Evolutionary conservation across 2,329 filamentous ascomycete species (phyloP).

Genomic region (Macrophomina pseudophaseolina): DNA sequence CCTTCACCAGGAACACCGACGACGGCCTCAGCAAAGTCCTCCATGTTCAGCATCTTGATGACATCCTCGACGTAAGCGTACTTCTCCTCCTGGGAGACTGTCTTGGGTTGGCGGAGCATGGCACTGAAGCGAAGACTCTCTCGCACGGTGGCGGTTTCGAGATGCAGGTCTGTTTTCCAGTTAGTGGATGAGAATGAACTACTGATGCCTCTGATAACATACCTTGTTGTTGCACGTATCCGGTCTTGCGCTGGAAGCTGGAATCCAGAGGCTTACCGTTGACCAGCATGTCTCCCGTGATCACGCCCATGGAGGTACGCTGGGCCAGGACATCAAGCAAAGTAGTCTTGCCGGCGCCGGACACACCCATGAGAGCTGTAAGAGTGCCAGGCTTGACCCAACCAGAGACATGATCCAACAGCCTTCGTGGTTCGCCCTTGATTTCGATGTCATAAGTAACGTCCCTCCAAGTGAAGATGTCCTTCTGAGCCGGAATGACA

Average conservation of each 20-base stretch:
- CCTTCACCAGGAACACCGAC: constrained; percentile 67
- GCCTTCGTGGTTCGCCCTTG: constrained; percentile 56
- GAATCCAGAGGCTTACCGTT: constrained; percentile 74
- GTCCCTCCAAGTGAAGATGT: constrained; percentile 70
- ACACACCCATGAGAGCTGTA: constrained; percentile 51
- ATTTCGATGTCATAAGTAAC: constrained; percentile 65
- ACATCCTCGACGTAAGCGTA: constrained; percentile 67
- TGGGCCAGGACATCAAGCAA: constrained; percentile 44
- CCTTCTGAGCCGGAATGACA: background rate
- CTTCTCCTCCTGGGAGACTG: constrained; percentile 62
- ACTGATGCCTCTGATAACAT: constrained; percentile 37
- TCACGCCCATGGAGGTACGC: constrained; percentile 72
- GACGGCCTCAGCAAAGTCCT: constrained; percentile 68
- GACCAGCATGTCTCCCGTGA: constrained; percentile 83
- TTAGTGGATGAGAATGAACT: constrained; percentile 37
- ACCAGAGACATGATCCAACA: constrained; percentile 60
- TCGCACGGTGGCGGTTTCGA: constrained; percentile 44
- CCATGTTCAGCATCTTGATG: constrained; percentile 70
- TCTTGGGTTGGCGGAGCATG: constrained; percentile 55
- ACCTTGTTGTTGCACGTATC: constrained; percentile 84
- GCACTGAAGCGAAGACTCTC: constrained; percentile 44
- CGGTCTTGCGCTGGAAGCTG: constrained; percentile 89
- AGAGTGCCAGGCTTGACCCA: constrained; percentile 63
- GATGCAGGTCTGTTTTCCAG: constrained; percentile 36
- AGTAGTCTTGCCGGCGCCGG: constrained; percentile 46